Percentiles rank a stretch among this genome's conserved stretches.
These are phyloP conservation scores for Croton laevigatus DNA, from an alignment of 441 rosid genomes.

Conservation along the genomic window DNA sequence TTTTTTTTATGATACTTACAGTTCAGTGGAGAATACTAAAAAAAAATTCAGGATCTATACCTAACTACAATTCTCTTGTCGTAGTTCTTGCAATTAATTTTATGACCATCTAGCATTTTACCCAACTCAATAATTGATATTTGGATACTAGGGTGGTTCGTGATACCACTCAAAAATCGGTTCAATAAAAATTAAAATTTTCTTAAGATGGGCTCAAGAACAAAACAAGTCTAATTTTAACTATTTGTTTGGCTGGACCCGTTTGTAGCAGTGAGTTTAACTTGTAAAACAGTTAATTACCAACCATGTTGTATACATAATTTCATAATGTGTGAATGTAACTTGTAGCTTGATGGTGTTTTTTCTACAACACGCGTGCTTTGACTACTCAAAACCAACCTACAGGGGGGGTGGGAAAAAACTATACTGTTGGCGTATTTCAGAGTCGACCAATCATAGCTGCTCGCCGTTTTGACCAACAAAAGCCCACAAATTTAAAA, in stretches of 20 bases:
- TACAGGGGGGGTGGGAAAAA: constrained; percentile 13
- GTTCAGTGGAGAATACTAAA: not conserved
- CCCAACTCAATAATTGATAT: too few relatives aligned
- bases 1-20: not conserved
- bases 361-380: constrained; percentile 19
- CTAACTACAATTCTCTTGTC: not conserved
- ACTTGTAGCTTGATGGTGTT: constrained; percentile 2
- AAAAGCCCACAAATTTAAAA: not conserved
- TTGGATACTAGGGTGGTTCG: too few relatives aligned
- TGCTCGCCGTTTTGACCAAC: constrained; percentile 19
- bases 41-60: not conserved
- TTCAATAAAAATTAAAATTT: too few relatives aligned
- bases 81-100: not conserved
- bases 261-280: too few relatives aligned
- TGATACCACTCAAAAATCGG: too few relatives aligned
- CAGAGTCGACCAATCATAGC: constrained; percentile 17
- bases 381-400: constrained; percentile 22
- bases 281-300: too few relatives aligned
- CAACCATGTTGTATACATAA: too few relatives aligned
- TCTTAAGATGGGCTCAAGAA: too few relatives aligned
- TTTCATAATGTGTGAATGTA: too few relatives aligned
- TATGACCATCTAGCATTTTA: not conserved
- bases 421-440: constrained; percentile 4
- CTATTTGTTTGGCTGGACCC: too few relatives aligned
- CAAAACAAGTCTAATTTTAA: too few relatives aligned